phyloP scores from a whole-genome alignment of 129 eudicot genomes.

The Smallanthus sonchifolius region DNA sequence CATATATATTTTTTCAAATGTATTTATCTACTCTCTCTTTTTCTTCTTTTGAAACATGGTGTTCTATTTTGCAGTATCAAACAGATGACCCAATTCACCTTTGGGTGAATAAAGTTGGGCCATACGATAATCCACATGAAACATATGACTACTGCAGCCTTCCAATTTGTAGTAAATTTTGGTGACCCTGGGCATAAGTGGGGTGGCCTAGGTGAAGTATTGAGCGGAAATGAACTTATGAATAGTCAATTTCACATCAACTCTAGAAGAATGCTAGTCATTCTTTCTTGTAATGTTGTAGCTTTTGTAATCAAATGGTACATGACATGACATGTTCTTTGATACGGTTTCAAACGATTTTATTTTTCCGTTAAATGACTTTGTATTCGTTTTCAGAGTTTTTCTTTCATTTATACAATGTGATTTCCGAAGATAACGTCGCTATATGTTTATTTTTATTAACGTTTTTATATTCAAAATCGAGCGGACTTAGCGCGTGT shows the following conservation, averaged over 20 bases:
- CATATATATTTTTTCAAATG: neutral
- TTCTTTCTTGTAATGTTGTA: too few species aligned
- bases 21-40: neutral
- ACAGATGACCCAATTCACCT: slow-evolving; percentile 52
- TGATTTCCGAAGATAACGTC: too few species aligned
- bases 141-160: slow-evolving; percentile 83
- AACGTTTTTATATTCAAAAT: too few species aligned
- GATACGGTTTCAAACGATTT: too few species aligned
- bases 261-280: slow-evolving; percentile 53
- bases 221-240: slow-evolving; percentile 88
- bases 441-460: too few species aligned
- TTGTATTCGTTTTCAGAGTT: too few species aligned
- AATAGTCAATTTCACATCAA: slow-evolving; percentile 74
- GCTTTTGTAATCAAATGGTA: too few species aligned
- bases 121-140: slow-evolving; percentile 86
- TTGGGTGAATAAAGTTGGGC: slow-evolving; percentile 93
- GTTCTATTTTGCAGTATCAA: slow-evolving; percentile 51
- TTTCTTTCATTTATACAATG: too few species aligned
- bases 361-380: too few species aligned
- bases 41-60: neutral
- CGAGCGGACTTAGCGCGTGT: too few species aligned
- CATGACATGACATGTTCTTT: too few species aligned
- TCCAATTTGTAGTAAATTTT: slow-evolving; percentile 66
- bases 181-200: slow-evolving; percentile 70
- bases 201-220: slow-evolving; percentile 93